Base-by-base conservation (phyloP, 2,329 filamentous ascomycete genomes). In the Fusarium verrucosum region DNA sequence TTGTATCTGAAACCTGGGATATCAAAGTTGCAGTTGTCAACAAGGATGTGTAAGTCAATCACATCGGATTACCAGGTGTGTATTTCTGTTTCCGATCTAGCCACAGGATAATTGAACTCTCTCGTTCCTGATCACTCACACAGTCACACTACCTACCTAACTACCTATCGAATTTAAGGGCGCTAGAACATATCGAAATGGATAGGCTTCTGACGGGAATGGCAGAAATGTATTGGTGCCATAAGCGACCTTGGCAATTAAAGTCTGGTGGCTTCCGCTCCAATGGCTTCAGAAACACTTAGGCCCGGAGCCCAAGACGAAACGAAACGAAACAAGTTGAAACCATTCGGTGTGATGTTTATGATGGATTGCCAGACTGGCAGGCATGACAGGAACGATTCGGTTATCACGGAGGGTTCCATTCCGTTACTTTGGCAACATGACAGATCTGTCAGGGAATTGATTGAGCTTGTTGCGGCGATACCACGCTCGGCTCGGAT, bases 161-260 rank as follows among this genome's bases (percentile, higher is more conserved):
- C n/a, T n/a, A n/a, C n/a, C 46, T 60, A 61, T 42, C 26, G 42
- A 36, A 46, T 32, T 13, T 56, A 16, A 10, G 20, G 42, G 37
- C 13, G 17, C 40, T 52, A 38, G 40, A 46, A 57, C 23, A 28
- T 33, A 50, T 42, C 7, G 14, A 52, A 59, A 13, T 37, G 43
- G 41, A 42, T 54, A 56, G 55, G 35, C 47, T 23, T 50, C 35
- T 49, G 26, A 19, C 28, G 11, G 25, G 22, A 25, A 62, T 30
- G 32, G 35, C n/a, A 42, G 42, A 50, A 51, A 17, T 41, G 36
- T 10, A 64, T 66, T 68, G 65, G 65, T 63, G 40, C 30, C 26
- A 47, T 53, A 62, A 66, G 58, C 61, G 65, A 66, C 52, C 65
- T 68, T 68, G 65, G 65, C 62, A 49, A 38, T 37, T 42, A 19